Evolutionary conservation across 169 alveolate genomes (phyloP).

Genomic region (Cryptosporidium muris): DNA sequence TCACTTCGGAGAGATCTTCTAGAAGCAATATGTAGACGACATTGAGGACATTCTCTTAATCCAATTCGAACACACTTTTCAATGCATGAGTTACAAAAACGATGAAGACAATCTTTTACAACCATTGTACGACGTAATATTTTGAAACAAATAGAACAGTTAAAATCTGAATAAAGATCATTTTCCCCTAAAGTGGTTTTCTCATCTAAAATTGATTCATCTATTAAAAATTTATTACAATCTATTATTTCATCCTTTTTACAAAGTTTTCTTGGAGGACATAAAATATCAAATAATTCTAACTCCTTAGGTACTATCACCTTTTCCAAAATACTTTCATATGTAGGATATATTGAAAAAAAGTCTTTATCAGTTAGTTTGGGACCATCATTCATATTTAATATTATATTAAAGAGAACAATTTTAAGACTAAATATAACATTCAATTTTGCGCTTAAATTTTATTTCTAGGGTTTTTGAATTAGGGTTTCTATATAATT

Average conservation of each 20-base stretch:
- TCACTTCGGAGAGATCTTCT: slow-evolving; percentile 77
- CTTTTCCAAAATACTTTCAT: slow-evolving; percentile 10
- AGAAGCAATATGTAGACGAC: slow-evolving; percentile 81
- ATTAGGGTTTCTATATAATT: not conserved
- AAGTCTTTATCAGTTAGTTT: slow-evolving; percentile 29
- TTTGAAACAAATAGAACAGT: slow-evolving; percentile 39
- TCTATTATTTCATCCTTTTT: not conserved
- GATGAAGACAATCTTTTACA: slow-evolving; percentile 81
- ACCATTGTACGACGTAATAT: slow-evolving; percentile 73
- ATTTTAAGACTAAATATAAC: not conserved
- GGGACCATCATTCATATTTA: slow-evolving; percentile 15
- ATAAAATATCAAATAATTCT: slow-evolving; percentile 36
- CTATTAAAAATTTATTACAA: not conserved
- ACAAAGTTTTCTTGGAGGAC: slow-evolving; percentile 36
- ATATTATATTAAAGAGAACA: not conserved
- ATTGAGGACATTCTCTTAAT: slow-evolving; percentile 82
- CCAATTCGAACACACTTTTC: slow-evolving; percentile 84
- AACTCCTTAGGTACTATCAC: slow-evolving; percentile 41
- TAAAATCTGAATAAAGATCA: slow-evolving; percentile 61
- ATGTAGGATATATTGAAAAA: slow-evolving; percentile 39
- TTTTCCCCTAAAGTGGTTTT: slow-evolving; percentile 63
- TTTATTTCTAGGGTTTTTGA: not conserved
- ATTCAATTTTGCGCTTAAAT: not conserved
- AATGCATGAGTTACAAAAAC: slow-evolving; percentile 83
- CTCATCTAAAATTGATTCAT: slow-evolving; percentile 15